Evolutionary conservation across 345 rosid genomes (phyloP).

Genomic region (Rhodamnia argentea): DNA sequence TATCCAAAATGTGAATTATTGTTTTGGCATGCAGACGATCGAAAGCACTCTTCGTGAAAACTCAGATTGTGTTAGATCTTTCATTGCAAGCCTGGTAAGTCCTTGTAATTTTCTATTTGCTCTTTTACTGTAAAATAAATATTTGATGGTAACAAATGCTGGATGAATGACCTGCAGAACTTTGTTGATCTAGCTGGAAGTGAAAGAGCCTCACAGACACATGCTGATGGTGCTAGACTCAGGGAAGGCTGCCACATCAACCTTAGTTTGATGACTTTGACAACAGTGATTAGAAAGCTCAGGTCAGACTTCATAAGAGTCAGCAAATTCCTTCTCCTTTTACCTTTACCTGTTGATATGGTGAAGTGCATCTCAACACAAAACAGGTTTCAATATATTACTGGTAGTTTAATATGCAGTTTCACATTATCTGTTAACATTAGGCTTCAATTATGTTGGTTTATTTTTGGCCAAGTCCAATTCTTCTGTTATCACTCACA

Average conservation of each 20-base stretch:
- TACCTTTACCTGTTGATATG: not conserved
- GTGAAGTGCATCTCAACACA: not conserved
- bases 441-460: not conserved
- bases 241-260: constrained; percentile 99
- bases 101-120: not conserved
- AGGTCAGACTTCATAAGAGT: constrained; percentile 33
- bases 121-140: not conserved
- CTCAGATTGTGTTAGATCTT: constrained; percentile 93
- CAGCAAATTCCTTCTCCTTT: not conserved
- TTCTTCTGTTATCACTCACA: not conserved
- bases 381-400: not conserved
- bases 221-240: constrained; percentile 93
- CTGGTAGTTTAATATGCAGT: not conserved
- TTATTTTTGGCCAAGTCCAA: not conserved
- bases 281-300: constrained; percentile 94
- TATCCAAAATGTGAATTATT: constrained; percentile 1
- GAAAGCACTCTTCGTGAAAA: constrained; percentile 89
- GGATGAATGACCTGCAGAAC: constrained; percentile 49
- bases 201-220: constrained; percentile 97
- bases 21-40: constrained; percentile 51
- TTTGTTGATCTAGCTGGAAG: constrained; percentile 99
- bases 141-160: not conserved
- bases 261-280: constrained; percentile 97
- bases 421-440: not conserved
- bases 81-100: constrained; percentile 89